Evolutionary conservation across 306 rosid species (phyloP).

Genomic region (Vigna hirtella): DNA sequence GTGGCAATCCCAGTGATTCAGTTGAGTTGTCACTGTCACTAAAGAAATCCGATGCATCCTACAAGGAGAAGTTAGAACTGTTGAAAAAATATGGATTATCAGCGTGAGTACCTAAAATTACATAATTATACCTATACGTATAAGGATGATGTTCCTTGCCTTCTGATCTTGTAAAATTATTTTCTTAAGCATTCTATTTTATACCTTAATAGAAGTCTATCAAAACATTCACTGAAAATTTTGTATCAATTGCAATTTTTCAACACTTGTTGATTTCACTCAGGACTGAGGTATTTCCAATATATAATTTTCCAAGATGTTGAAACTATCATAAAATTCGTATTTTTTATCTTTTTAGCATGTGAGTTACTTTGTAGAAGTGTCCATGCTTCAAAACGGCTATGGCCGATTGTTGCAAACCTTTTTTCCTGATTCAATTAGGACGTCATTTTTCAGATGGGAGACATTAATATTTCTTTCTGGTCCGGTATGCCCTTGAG

Average conservation of each 20-base stretch:
- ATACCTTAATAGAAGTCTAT: slow-evolving; percentile 2
- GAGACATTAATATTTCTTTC: slow-evolving; percentile 4
- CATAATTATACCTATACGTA: neutral
- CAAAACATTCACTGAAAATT: neutral
- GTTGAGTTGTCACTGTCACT: slow-evolving; percentile 84
- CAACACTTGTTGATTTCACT: slow-evolving; percentile 1
- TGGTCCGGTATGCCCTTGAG: neutral
- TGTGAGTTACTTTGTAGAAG: slow-evolving; percentile 5
- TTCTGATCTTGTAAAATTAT: neutral
- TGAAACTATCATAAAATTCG: neutral
- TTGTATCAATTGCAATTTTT: neutral
- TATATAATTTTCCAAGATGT: slow-evolving; percentile 1
- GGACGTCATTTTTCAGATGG: neutral
- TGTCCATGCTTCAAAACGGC: slow-evolving; percentile 18
- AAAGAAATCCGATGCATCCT: slow-evolving; percentile 74
- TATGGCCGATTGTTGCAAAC: neutral
- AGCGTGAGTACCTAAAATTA: slow-evolving; percentile 60
- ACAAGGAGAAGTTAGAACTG: slow-evolving; percentile 73
- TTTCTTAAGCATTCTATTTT: slow-evolving; percentile 15
- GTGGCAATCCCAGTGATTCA: slow-evolving; percentile 87
- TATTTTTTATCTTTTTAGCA: neutral
- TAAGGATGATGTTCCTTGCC: slow-evolving; percentile 16
- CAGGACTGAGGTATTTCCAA: slow-evolving; percentile 3
- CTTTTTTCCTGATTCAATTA: neutral
- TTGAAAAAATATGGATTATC: slow-evolving; percentile 71